phyloP scores from a whole-genome alignment of 257 asterid species.

The Thymus quinquecostatus region DNA sequence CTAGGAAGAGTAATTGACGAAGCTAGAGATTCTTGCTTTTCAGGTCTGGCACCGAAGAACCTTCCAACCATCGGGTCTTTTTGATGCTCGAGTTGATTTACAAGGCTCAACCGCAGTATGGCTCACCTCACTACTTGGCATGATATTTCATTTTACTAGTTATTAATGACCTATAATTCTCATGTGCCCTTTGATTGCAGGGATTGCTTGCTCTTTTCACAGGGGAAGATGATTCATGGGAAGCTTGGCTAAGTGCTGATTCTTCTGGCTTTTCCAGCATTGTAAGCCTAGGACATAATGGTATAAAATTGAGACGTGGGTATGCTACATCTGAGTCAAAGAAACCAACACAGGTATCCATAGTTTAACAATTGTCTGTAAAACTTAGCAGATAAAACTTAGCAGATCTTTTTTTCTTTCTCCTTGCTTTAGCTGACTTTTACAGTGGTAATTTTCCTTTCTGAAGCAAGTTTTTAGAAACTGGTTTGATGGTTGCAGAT shows the following conservation, averaged over 20 bases:
- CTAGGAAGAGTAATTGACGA: slow-evolving; percentile 24
- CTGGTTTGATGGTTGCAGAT: background rate
- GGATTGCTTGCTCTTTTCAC: slow-evolving; percentile 89
- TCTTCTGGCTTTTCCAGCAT: slow-evolving; percentile 72
- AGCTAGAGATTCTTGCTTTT: slow-evolving; percentile 32
- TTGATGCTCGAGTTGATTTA: slow-evolving; percentile 97
- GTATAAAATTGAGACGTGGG: slow-evolving; percentile 87
- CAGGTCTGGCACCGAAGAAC: slow-evolving; percentile 98
- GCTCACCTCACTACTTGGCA: slow-evolving; percentile 21
- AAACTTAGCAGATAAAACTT: slow-evolving; percentile 18
- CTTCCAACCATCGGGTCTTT: slow-evolving; percentile 95
- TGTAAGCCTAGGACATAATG: slow-evolving; percentile 52
- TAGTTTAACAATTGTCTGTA: slow-evolving; percentile 11
- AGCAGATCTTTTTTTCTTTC: too few relatives aligned
- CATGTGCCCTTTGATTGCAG: slow-evolving; percentile 45
- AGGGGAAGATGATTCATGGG: slow-evolving; percentile 99
- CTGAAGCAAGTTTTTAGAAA: background rate
- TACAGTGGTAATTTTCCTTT: background rate
- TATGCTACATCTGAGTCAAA: slow-evolving; percentile 80
- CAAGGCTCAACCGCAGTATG: slow-evolving; percentile 91
- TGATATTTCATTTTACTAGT: slow-evolving; percentile 4
- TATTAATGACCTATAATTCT: slow-evolving; percentile 11
- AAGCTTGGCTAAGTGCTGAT: slow-evolving; percentile 84
- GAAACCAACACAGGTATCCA: slow-evolving; percentile 86
- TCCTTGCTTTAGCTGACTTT: slow-evolving; percentile 16